Conservation (phyloP, 805 yeast species). For the Ogataea pini region DNA sequence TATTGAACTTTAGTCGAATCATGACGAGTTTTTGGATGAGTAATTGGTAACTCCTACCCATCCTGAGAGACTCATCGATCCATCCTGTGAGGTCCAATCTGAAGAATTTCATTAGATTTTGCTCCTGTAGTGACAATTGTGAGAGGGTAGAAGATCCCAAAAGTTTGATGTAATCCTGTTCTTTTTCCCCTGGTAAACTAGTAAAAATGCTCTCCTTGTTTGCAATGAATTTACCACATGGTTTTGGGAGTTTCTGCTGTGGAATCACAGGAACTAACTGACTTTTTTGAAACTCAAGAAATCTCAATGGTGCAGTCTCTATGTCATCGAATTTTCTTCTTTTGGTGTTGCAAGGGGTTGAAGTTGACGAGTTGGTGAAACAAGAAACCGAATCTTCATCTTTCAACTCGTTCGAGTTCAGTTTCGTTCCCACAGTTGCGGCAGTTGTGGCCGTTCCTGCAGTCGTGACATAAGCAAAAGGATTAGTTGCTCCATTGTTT, state of each 20-base stretch:
- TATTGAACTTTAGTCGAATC: conserved; percentile 42
- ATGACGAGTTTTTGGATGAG: conserved; percentile 38
- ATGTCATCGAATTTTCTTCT: conserved; percentile 12
- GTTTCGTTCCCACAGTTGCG: conserved; percentile 15
- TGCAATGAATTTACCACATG: conserved; percentile 18
- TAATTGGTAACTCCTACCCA: conserved; percentile 36
- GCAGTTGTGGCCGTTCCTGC: conserved; percentile 22
- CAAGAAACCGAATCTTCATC: conserved; percentile 21
- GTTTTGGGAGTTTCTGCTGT: not conserved
- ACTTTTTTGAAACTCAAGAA: conserved; percentile 7
- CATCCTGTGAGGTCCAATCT: conserved; percentile 33
- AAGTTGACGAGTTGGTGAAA: conserved; percentile 22
- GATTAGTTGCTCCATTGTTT: conserved; percentile 7
- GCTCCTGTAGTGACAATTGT: conserved; percentile 18
- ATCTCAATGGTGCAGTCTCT: conserved; percentile 10
- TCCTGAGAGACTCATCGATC: conserved; percentile 38
- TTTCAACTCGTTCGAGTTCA: conserved; percentile 17
- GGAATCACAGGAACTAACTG: not conserved
- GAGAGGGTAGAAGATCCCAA: conserved; percentile 8
- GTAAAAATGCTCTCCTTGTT: conserved; percentile 18
- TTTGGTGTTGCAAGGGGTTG: conserved; percentile 24
- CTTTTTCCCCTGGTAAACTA: conserved; percentile 17
- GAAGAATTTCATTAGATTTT: conserved; percentile 18
- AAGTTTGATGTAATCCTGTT: conserved; percentile 14
- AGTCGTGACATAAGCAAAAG: conserved; percentile 12